Conservation (phyloP, 805 yeast species). For the Vanderwaltozyma yarrowii region DNA sequence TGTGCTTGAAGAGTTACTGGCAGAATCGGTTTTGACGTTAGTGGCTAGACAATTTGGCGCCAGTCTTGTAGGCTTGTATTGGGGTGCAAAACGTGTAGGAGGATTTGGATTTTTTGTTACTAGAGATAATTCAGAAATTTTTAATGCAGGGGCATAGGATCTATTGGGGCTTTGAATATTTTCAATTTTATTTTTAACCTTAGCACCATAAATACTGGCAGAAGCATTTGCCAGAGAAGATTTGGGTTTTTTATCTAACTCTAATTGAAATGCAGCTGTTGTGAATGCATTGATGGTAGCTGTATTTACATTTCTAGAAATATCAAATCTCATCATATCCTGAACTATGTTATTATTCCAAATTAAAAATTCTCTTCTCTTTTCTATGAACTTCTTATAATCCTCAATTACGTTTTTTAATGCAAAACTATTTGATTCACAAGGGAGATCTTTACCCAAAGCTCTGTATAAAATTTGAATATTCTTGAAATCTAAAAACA, state of each 20-base stretch:
- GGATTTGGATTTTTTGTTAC: too few relatives aligned
- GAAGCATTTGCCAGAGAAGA: too few relatives aligned
- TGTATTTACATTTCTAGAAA: slow-evolving; percentile 9
- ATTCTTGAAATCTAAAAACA: slow-evolving; percentile 12
- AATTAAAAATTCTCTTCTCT: slow-evolving; percentile 20
- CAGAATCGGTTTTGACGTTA: too few relatives aligned
- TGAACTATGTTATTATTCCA: slow-evolving; percentile 21
- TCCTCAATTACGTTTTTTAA: slow-evolving; percentile 18
- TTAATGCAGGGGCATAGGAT: slow-evolving; percentile 5
- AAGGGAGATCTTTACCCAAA: slow-evolving; percentile 7
- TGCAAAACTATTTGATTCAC: slow-evolving; percentile 10
- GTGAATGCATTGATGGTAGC: slow-evolving; percentile 14
- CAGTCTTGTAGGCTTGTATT: too few relatives aligned
- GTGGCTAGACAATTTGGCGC: too few relatives aligned
- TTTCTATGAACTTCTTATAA: slow-evolving; percentile 19
- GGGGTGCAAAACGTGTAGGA: too few relatives aligned
- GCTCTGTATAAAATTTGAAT: slow-evolving; percentile 17
- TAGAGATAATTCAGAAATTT: too few relatives aligned
- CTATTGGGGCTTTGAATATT: background rate
- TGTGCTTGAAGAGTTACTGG: too few relatives aligned
- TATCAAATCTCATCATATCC: slow-evolving; percentile 13
- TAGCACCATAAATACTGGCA: too few relatives aligned
- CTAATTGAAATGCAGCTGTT: slow-evolving; percentile 24
- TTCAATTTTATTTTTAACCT: too few relatives aligned
- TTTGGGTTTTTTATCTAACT: slow-evolving; percentile 1